Percentiles rank a stretch among this genome's conserved stretches.
Conservation (phyloP, 2,329 filamentous ascomycete genomes). For the Lecanoromycetidae sp. region DNA sequence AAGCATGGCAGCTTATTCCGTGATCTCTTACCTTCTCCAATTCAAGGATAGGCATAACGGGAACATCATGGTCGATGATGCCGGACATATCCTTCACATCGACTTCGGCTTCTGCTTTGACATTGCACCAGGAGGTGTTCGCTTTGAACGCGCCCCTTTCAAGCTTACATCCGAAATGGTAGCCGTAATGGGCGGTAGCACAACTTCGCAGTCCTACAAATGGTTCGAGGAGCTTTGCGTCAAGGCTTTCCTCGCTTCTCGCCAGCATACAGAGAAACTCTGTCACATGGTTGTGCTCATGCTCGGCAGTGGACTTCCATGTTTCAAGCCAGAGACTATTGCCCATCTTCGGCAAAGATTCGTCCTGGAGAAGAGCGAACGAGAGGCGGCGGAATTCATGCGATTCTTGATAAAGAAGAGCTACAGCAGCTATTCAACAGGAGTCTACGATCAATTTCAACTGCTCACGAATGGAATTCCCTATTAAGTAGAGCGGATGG, state of each 20-base stretch:
- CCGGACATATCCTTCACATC: conserved; percentile 93
- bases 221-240: conserved; percentile 96
- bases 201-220: conserved; percentile 74
- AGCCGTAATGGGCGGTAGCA: conserved; percentile 90
- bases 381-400: conserved; percentile 93
- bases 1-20: conserved; percentile 95
- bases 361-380: conserved; percentile 78
- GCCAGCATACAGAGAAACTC: conserved; percentile 79
- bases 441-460: conserved; percentile 96
- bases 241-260: conserved; percentile 82
- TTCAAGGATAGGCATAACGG: conserved; percentile 99
- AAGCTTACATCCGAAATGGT: conserved; percentile 97
- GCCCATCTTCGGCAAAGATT: conserved; percentile 87
- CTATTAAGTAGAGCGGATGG: conserved; percentile 49
- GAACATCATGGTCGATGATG: conserved; percentile 99
- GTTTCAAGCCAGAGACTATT: conserved; percentile 94
- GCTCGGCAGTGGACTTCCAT: conserved; percentile 91
- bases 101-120: conserved; percentile 99
- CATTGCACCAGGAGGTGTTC: conserved; percentile 90
- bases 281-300: conserved; percentile 83
- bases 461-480: conserved; percentile 94
- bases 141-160: conserved; percentile 95
- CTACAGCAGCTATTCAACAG: conserved; percentile 79
- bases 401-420: conserved; percentile 79
- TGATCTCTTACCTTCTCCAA: conserved; percentile 91